Evolutionary conservation across 768 basidiomycete species (phyloP).

Genomic region (Rhizopogon vesiculosus): DNA sequence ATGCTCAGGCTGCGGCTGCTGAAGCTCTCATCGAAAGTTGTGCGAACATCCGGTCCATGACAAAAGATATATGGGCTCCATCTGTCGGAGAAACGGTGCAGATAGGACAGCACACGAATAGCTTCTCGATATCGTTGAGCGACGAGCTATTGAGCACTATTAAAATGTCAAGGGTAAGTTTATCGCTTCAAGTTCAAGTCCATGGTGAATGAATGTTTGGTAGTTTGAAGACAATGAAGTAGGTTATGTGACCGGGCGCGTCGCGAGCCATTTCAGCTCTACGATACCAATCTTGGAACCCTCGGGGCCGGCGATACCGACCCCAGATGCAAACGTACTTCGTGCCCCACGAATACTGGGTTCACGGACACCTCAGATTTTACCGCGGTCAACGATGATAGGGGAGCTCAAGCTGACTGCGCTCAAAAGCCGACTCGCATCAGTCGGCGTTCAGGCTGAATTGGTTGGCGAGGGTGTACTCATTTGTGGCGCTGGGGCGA

Average conservation of each 20-base stretch:
- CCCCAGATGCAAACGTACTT: conserved; percentile 19
- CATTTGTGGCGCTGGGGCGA: conserved; percentile 70
- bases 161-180: conserved; percentile 75
- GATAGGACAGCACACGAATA: conserved; percentile 95
- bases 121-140: conserved; percentile 90
- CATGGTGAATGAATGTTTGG: neutral
- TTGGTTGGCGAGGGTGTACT: conserved; percentile 97
- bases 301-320: conserved; percentile 29
- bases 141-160: conserved; percentile 79
- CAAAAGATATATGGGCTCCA: conserved; percentile 87
- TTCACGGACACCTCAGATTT: conserved; percentile 55
- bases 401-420: conserved; percentile 92
- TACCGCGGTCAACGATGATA: conserved; percentile 93
- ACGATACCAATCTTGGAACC: conserved; percentile 88
- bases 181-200: neutral
- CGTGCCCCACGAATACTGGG: conserved; percentile 47
- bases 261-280: conserved; percentile 79
- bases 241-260: conserved; percentile 86
- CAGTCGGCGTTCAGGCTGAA: conserved; percentile 81
- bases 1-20: conserved; percentile 65
- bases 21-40: conserved; percentile 76
- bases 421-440: conserved; percentile 74
- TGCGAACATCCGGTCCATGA: conserved; percentile 81
- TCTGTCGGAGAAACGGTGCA: conserved; percentile 69
- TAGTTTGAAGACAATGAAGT: conserved; percentile 99